Conservation (phyloP, 108 stramenopile species). For the Discostella stelligeroides region DNA sequence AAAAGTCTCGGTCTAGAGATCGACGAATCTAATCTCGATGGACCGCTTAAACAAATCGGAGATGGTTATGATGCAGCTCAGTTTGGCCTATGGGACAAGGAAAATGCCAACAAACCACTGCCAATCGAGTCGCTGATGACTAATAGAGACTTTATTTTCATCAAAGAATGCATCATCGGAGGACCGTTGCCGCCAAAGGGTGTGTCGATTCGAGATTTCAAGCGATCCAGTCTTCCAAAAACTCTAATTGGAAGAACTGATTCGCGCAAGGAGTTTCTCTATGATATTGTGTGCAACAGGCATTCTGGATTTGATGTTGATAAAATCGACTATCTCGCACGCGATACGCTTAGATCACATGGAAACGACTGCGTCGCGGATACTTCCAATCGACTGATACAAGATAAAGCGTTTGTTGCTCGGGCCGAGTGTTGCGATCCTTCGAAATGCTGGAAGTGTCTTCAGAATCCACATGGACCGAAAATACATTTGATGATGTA, state of each 20-base stretch:
- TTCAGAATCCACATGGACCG: background rate
- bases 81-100: slow-evolving; percentile 56
- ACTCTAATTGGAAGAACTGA: slow-evolving; percentile 59
- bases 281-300: slow-evolving; percentile 92
- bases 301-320: slow-evolving; percentile 92
- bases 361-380: slow-evolving; percentile 38
- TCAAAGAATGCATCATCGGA: slow-evolving; percentile 81
- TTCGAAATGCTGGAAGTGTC: slow-evolving; percentile 54
- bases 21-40: slow-evolving; percentile 66
- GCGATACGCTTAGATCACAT: slow-evolving; percentile 67
- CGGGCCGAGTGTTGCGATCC: slow-evolving; percentile 56
- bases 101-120: slow-evolving; percentile 19
- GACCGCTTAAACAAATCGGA: slow-evolving; percentile 78
- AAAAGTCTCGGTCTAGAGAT: slow-evolving; percentile 64
- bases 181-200: slow-evolving; percentile 42
- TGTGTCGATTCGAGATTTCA: slow-evolving; percentile 25
- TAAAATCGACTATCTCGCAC: slow-evolving; percentile 93
- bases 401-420: slow-evolving; percentile 71
- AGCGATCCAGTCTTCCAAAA: slow-evolving; percentile 3
- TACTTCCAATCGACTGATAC: slow-evolving; percentile 56
- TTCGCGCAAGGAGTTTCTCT: slow-evolving; percentile 77
- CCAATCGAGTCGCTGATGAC: slow-evolving; percentile 61
- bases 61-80: slow-evolving; percentile 64
- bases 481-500: slow-evolving; percentile 68
- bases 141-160: slow-evolving; percentile 84